Evolutionary conservation across 768 basidiomycete genomes (phyloP), one percentile per base, ranked within the genome.

Genomic region (Russula griseocarnosa): DNA sequence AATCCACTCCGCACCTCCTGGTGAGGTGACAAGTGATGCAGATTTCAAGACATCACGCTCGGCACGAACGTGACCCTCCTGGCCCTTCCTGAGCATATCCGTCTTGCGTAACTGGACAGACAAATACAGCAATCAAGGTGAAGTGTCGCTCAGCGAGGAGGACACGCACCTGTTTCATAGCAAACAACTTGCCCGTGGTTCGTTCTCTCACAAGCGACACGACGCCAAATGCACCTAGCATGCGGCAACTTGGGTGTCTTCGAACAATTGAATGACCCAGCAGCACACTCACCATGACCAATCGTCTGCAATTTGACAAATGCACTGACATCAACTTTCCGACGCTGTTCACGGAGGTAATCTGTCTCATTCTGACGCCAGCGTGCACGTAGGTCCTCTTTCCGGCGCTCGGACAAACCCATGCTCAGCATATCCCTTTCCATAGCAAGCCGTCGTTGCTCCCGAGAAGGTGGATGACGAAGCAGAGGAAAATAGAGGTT

Each of bases 41-140:
- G 92, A 90, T 76, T 92, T 93, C 63, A 98, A 83, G 49, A 98
- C 79, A 71, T 98, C 94, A 72, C 94, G 88, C 74, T 98, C 94
- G 47, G 95, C 96, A 58, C 94, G 87, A 72, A 97, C 90, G 75
- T 98, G 96, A 1, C 94, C 96, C 77, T 98, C 96, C 75, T 98
- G 96, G 26, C 94, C 92, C 79, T 94, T 95, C 58, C 92, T 87
- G 72, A 96, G 82, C 93, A 96, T 94, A 75, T 94, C 92, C 66
- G 84, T 84, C 78, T 92, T 93, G 67, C 91, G 85, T 73, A 92
- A 78, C 90, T 91, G 71, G 61, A 58, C 71, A 67, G 67, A 69
- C 20, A 65, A 61, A 20, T 42, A 16, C 26, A 22, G 55, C 61
- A 57, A 61, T 53, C 52, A 54, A 38, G 58, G 69, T 68, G 66